Conservation (phyloP, 208 protist species). For the Cochliopodium minus region DNA sequence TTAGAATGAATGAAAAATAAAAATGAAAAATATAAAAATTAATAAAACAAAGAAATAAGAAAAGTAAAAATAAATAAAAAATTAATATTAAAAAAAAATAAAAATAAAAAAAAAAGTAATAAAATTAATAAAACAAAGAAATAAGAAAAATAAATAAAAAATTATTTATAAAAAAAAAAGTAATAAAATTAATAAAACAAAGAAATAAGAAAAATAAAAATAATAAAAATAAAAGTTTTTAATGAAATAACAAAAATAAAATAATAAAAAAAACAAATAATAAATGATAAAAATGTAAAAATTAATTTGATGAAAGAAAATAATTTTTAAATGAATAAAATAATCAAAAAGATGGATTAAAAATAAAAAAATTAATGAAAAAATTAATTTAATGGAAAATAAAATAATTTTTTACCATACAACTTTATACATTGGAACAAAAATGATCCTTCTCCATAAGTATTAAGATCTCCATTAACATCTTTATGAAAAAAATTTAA, state of each 20-base stretch:
- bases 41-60: too few relatives aligned
- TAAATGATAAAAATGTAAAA: slow-evolving; percentile 57
- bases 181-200: too few relatives aligned
- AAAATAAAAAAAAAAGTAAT: too few relatives aligned
- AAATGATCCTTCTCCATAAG: slow-evolving; percentile 62
- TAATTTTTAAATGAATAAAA: slow-evolving; percentile 55
- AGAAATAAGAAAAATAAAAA: slow-evolving; percentile 54
- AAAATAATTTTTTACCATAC: slow-evolving; percentile 50
- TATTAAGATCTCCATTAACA: slow-evolving; percentile 52
- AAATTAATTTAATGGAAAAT: slow-evolving; percentile 54
- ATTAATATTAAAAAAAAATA: too few relatives aligned
- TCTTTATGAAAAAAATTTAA: slow-evolving; percentile 60
- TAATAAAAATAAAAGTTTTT: slow-evolving; percentile 54
- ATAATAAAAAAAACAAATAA: slow-evolving; percentile 47
- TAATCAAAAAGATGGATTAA: slow-evolving; percentile 54
- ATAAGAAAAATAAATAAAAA: too few relatives aligned
- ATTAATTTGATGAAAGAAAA: slow-evolving; percentile 45
- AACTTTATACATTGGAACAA: slow-evolving; percentile 58
- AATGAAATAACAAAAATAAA: slow-evolving; percentile 41
- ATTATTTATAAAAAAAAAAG: too few relatives aligned
- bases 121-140: too few relatives aligned
- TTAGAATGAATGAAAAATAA: too few relatives aligned
- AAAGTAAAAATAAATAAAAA: too few relatives aligned
- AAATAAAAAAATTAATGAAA: slow-evolving; percentile 62
- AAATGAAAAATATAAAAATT: too few relatives aligned